Percentiles rank a stretch among this genome's conserved stretches.
phyloP scores from a whole-genome alignment of 1,139 yeast genomes.

The Lodderomyces oxycetoniae region DNA sequence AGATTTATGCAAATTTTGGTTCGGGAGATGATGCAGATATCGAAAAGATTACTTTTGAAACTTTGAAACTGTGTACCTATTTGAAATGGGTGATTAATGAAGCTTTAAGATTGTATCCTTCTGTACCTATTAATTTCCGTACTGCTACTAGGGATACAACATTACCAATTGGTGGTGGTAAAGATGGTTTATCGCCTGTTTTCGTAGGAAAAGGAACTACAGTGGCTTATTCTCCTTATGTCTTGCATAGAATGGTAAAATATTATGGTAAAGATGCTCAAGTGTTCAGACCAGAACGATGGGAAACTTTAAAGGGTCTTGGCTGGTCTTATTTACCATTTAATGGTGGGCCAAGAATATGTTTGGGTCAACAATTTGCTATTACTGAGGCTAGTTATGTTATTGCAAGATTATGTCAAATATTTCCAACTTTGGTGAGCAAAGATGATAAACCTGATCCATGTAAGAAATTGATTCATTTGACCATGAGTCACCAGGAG shows the following conservation, averaged over 20 bases:
- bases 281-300: constrained; percentile 46
- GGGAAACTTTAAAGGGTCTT: constrained; percentile 34
- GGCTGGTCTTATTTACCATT: constrained; percentile 45
- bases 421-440: constrained; percentile 28
- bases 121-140: constrained; percentile 48
- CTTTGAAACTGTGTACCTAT: constrained; percentile 46
- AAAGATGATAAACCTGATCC: constrained; percentile 17
- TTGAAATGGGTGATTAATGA: constrained; percentile 47
- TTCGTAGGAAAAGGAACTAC: constrained; percentile 40
- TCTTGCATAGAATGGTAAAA: constrained; percentile 36
- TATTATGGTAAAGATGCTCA: constrained; percentile 46
- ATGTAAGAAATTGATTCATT: constrained; percentile 24
- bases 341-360: constrained; percentile 43
- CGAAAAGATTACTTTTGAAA: constrained; percentile 34
- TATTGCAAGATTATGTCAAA: constrained; percentile 27
- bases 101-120: constrained; percentile 47
- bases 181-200: constrained; percentile 39
- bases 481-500: constrained; percentile 26
- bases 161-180: constrained; percentile 53
- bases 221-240: constrained; percentile 35
- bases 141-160: constrained; percentile 34
- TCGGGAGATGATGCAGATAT: constrained; percentile 21
- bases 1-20: constrained; percentile 30
- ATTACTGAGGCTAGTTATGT: constrained; percentile 40
- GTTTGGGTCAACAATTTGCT: constrained; percentile 46